Evolutionary conservation across 2,329 filamentous ascomycete species (phyloP).

Genomic region (Phaeosphaeriaceae sp.): DNA sequence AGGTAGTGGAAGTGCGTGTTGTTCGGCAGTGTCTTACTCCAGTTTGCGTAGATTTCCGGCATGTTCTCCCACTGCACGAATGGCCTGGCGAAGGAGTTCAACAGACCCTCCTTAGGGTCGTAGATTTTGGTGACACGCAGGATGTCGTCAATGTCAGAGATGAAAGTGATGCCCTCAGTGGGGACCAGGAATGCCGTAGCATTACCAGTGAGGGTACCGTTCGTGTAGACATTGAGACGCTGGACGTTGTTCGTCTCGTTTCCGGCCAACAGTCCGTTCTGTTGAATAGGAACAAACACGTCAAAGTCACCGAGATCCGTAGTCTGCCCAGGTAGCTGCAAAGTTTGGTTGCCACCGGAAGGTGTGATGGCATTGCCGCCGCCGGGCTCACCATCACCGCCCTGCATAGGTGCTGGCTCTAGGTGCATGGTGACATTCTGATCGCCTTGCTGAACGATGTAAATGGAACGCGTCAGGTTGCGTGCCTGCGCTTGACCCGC

Average conservation of each 20-base stretch:
- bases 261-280: conserved; percentile 63
- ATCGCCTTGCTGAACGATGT: conserved; percentile 74
- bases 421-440: conserved; percentile 70
- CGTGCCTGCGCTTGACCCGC: conserved; percentile 71
- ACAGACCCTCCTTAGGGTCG: conserved; percentile 73
- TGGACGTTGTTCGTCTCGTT: conserved; percentile 71
- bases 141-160: conserved; percentile 83
- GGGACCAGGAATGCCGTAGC: conserved; percentile 80
- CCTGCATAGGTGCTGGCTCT: conserved; percentile 64
- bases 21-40: conserved; percentile 70
- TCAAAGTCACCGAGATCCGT: conserved; percentile 76
- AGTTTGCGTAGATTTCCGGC: conserved; percentile 79
- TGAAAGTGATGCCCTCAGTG: conserved; percentile 70
- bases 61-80: conserved; percentile 80
- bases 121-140: conserved; percentile 84
- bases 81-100: conserved; percentile 77
- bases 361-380: conserved; percentile 60
- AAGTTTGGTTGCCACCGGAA: conserved; percentile 66
- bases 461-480: conserved; percentile 76
- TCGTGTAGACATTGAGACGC: conserved; percentile 71
- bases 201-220: conserved; percentile 72
- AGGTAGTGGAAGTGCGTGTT: conserved; percentile 79
- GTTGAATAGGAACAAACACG: conserved; percentile 69
- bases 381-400: conserved; percentile 56
- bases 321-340: conserved; percentile 70